These are phyloP conservation scores for Moringa oleifera DNA, from an alignment of 345 rosid species.

Conservation along the genomic window DNA sequence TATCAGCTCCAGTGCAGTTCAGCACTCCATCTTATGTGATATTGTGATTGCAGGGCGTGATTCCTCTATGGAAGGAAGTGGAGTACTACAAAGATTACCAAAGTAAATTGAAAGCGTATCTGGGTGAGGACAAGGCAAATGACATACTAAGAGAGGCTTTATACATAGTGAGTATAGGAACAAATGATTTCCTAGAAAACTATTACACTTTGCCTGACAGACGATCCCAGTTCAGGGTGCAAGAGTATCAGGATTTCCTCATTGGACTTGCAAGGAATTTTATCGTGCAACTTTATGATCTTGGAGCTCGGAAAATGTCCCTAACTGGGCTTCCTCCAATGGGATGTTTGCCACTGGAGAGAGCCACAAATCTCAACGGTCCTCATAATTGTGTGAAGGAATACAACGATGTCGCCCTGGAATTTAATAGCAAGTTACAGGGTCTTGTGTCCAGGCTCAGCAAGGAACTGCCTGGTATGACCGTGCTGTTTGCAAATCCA, in stretches of 20 bases:
- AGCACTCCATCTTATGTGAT: no score
- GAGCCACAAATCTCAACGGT: constrained; percentile 33
- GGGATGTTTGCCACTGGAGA: constrained; percentile 59
- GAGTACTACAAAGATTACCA: constrained; percentile 56
- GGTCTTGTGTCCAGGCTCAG: constrained; percentile 25
- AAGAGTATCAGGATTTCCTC: constrained; percentile 44
- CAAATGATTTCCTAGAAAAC: constrained; percentile 63
- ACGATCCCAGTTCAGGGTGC: constrained; percentile 35
- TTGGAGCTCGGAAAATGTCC: constrained; percentile 57
- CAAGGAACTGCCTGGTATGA: constrained; percentile 37
- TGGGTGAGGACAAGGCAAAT: constrained; percentile 34
- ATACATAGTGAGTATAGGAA: constrained; percentile 50
- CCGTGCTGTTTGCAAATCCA: constrained; percentile 36
- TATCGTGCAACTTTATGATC: constrained; percentile 35
- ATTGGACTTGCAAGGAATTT: constrained; percentile 36
- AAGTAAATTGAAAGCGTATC: constrained; percentile 27
- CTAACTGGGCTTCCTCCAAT: constrained; percentile 60
- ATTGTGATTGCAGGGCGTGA: constrained; percentile 46
- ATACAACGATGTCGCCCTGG: constrained; percentile 39
- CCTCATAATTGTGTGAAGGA: constrained; percentile 27
- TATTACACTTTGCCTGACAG: constrained; percentile 43
- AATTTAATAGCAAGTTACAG: constrained; percentile 48
- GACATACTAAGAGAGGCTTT: constrained; percentile 32
- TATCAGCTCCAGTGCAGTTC: no score
- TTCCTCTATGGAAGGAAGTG: constrained; percentile 53